Evolutionary conservation across 768 basidiomycete species (phyloP), one percentile per base, ranked within the genome.

Genomic region (Hemileccinum impolitum): DNA sequence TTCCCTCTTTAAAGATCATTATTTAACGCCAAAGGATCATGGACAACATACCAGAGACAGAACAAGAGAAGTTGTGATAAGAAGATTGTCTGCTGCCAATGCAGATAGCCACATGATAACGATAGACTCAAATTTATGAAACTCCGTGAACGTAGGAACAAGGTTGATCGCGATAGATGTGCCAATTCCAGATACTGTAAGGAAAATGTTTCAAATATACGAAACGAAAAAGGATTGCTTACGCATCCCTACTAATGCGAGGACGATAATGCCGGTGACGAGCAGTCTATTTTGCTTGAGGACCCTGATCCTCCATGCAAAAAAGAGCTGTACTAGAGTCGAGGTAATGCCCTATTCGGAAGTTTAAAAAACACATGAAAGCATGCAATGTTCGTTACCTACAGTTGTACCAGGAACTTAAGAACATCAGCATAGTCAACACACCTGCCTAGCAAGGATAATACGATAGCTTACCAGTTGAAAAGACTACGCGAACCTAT

Each of bases 41-140:
- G 19, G 15, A 41, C 18, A 28, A 59, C 72, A 18, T 51, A 77
- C 79, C 62, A 81, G 58, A 32, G 67, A 72, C 41, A 65, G 55
- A 7, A 73, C 72, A 6, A 81, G 66, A 1, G 69, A 52, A 0
- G 59, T 47, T 1, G 80, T 74, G 42, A 82, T 81, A 10, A 78
- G 52, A 8, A 75, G 53, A 56, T 81, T 81, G 11, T 73, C 71
- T 11, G 70, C 61, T 6, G 72, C 73, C 12, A 76, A 70, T 0
- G 72, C 58, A 15, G 70, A 55, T 26, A 81, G 71, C 79, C 80
- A 81, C 9, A 65, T 32, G 30, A 67, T 65, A 38, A 63, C 65
- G 36, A 68, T 47, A 12, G 55, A 49, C 44, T 68, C 53, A 25
- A 72, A 71, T 37, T 48, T 61, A 23, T 62, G 55, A 43, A 72